Evolutionary conservation across 2,329 filamentous ascomycete genomes (phyloP), one percentile per base, ranked within the genome.

Genomic region (Diaporthe sp.): DNA sequence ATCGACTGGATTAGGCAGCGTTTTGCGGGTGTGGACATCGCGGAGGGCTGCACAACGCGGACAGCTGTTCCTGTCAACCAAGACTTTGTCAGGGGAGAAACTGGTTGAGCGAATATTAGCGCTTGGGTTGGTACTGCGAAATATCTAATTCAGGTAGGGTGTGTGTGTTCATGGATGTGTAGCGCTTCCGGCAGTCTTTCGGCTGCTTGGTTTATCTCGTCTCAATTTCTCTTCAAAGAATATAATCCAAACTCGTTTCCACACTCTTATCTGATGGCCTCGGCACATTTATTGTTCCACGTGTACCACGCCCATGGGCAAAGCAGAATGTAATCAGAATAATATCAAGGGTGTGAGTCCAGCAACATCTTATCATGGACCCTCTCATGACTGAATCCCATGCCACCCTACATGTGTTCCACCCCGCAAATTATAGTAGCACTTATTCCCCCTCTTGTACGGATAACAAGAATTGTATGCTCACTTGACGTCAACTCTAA

Each of bases 1-100:
- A 63, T 63, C 60, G 60, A 63, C 39, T 63, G 60, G 60, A 63
- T 63, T 3, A 63, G 39, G 39, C 60, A 63, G 60, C 60, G 60
- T 2, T 63, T 63, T 31, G 60, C 60, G 13, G 39, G 60, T 6
- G 60, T 65, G 25, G 39, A 15, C 9, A 65, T 65, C 15, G 39
- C 60, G 8, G 37, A 65, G 42, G 25, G 60, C 17, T 65, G 60
- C 9, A 47, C 42, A 7, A 47, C 17, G 8, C 8, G 39, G 9
- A 65, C 60, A 47, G 60, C 60, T 47, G 60, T 47, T 4, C 60
- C 60, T 1, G 42, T 65, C 42, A 47, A 65, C 25, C 39, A 63
- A 44, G 60, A 47, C 39, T 63, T 65, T 6, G 60, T 65, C 31
- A 31, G 60, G 60, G 60, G 39, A 2, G 4, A 25, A 25, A 6